phyloP scores from a whole-genome alignment of 2,329 filamentous ascomycete genomes.

The Microdochium paspali region DNA sequence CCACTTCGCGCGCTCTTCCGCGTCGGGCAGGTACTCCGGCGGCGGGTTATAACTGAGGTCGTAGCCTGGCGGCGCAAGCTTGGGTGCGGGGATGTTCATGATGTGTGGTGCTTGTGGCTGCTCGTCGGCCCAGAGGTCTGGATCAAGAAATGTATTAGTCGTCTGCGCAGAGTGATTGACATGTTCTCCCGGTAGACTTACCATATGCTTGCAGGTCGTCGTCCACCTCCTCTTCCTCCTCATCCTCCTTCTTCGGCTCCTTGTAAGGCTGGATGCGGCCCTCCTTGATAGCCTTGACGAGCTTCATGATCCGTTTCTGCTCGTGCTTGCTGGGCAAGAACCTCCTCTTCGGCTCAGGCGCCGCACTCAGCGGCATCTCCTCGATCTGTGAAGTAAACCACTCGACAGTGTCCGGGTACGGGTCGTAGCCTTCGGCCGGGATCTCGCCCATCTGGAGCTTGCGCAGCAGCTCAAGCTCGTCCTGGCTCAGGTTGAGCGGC shows the following conservation, averaged over 20 bases:
- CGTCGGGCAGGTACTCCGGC: conserved; percentile 81
- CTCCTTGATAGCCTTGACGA: conserved; percentile 90
- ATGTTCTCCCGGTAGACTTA: not conserved
- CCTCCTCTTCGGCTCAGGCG: conserved; percentile 89
- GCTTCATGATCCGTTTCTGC: conserved; percentile 91
- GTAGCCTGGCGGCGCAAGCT: conserved; percentile 85
- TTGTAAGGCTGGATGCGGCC: conserved; percentile 89
- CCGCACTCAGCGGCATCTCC: conserved; percentile 88
- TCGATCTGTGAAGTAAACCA: conserved; percentile 90
- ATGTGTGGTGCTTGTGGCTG: conserved; percentile 70
- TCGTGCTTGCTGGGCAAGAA: conserved; percentile 97
- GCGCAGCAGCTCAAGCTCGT: conserved; percentile 82
- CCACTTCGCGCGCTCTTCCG: conserved; percentile 78
- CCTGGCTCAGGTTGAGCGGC: conserved; percentile 74
- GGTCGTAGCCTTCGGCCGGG: conserved; percentile 81
- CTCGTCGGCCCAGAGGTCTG: conserved; percentile 91
- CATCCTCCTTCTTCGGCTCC: conserved; percentile 61
- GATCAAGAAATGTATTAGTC: not conserved
- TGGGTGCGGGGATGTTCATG: conserved; percentile 94
- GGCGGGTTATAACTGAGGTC: conserved; percentile 96
- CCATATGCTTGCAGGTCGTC: conserved; percentile 39
- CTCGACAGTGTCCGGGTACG: conserved; percentile 87
- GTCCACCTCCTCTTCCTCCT: conserved; percentile 54
- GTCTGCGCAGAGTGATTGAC: not conserved
- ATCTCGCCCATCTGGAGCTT: conserved; percentile 85